These are phyloP conservation scores for Solanum chiquidenum DNA, from an alignment of 257 asterid species.

Conservation along the genomic window DNA sequence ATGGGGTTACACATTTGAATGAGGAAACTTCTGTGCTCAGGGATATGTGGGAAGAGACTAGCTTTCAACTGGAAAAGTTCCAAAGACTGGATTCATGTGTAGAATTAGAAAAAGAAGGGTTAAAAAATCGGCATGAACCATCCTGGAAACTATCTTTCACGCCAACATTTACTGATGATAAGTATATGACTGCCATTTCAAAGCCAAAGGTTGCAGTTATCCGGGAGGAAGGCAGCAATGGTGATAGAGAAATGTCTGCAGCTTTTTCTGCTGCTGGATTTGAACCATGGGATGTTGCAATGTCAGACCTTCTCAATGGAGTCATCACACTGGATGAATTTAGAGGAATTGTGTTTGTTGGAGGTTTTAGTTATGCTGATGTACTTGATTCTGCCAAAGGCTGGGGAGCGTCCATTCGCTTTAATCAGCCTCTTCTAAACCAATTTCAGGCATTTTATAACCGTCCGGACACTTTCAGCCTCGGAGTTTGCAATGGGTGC, in stretches of 20 bases:
- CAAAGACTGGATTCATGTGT: slow-evolving; percentile 78
- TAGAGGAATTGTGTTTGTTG: slow-evolving; percentile 76
- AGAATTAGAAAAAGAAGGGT: slow-evolving; percentile 69
- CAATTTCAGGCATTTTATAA: slow-evolving; percentile 76
- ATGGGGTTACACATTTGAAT: slow-evolving; percentile 44
- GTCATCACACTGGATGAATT: slow-evolving; percentile 33
- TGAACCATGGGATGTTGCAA: slow-evolving; percentile 89
- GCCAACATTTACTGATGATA: slow-evolving; percentile 45
- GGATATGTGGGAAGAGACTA: slow-evolving; percentile 91
- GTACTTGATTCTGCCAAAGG: slow-evolving; percentile 96
- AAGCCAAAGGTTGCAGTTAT: slow-evolving; percentile 86
- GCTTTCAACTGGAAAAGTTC: slow-evolving; percentile 74
- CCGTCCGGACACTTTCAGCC: slow-evolving; percentile 76
- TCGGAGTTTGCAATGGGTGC: slow-evolving; percentile 93
- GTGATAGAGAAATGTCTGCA: slow-evolving; percentile 96
- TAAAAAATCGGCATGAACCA: slow-evolving; percentile 59
- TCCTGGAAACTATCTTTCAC: slow-evolving; percentile 69
- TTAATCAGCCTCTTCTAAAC: slow-evolving; percentile 53
- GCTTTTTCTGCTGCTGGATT: slow-evolving; percentile 90
- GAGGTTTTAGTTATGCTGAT: slow-evolving; percentile 96
- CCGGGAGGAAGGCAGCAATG: slow-evolving; percentile 97
- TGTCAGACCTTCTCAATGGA: slow-evolving; percentile 87
- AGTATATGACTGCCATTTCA: slow-evolving; percentile 33
- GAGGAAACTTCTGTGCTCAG: slow-evolving; percentile 51
- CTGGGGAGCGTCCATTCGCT: slow-evolving; percentile 91